These are phyloP conservation scores for Gyromitra esculenta DNA, from an alignment of 2,329 filamentous ascomycete genomes.

Conservation along the genomic window DNA sequence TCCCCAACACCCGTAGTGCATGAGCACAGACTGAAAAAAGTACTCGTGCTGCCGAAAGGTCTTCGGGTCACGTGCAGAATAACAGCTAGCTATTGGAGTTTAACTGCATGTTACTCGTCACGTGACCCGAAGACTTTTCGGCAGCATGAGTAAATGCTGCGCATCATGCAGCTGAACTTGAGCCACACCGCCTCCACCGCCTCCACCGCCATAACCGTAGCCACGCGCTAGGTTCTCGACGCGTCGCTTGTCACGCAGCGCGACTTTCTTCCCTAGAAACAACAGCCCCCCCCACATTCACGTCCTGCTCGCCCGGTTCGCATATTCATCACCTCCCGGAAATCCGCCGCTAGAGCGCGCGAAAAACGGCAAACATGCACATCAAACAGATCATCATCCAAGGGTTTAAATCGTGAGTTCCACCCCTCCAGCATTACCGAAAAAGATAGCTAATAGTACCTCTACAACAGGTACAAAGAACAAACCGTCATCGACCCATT, in stretches of 20 bases:
- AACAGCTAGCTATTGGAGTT: too few species aligned
- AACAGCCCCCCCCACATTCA: slow-evolving; percentile 2
- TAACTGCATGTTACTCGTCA: too few species aligned
- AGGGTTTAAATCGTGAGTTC: slow-evolving; percentile 91
- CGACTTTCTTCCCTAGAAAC: slow-evolving; percentile 27
- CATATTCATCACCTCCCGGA: background rate
- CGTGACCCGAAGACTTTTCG: too few species aligned
- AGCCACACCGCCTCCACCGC: slow-evolving; percentile 7
- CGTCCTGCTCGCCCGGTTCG: background rate
- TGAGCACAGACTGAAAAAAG: background rate
- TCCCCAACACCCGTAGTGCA: too few species aligned
- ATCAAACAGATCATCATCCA: slow-evolving; percentile 99
- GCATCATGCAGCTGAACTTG: slow-evolving; percentile 28
- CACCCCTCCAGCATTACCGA: slow-evolving; percentile 7
- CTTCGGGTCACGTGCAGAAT: too few species aligned
- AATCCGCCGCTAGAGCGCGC: slow-evolving; percentile 32
- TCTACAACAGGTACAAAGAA: slow-evolving; percentile 85
- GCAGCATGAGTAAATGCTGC: background rate
- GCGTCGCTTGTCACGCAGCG: slow-evolving; percentile 37
- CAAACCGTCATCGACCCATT: slow-evolving; percentile 99
- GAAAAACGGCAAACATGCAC: slow-evolving; percentile 72
- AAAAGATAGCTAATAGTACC: slow-evolving; percentile 37
- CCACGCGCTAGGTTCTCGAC: slow-evolving; percentile 45
- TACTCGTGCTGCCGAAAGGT: too few species aligned
- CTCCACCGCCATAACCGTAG: background rate